A percentile compares a stretch with the other conserved stretches of the same genome.
These are phyloP conservation scores for Cucurbita pepo DNA, from an alignment of 306 rosid genomes.

Conservation along the genomic window DNA sequence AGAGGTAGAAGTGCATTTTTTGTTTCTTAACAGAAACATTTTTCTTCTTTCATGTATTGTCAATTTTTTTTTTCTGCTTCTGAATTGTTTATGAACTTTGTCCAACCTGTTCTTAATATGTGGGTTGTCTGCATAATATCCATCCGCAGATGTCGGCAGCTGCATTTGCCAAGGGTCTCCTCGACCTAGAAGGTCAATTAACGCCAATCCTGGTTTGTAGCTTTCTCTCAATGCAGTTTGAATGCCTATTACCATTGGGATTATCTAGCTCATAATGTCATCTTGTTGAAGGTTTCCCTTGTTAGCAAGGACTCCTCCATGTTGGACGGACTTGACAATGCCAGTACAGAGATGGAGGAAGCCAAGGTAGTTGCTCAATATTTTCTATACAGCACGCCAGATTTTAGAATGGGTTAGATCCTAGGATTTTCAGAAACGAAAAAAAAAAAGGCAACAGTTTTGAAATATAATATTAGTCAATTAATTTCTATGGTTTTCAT, in stretches of 20 bases:
- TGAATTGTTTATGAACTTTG: not conserved
- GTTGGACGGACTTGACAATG: constrained; percentile 99
- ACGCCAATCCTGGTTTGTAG: constrained; percentile 89
- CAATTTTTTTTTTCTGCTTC: not conserved
- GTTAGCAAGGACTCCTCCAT: constrained; percentile 98
- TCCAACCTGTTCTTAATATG: constrained; percentile 10
- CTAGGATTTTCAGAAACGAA: not conserved
- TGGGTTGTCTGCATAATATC: constrained; percentile 11
- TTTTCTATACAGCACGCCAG: not conserved
- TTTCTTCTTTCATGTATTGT: not conserved
- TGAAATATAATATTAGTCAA: not conserved
- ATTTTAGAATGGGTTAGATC: not conserved
- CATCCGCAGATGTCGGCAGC: constrained; percentile 96
- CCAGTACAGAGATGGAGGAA: constrained; percentile 82
- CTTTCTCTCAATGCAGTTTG: constrained; percentile 9
- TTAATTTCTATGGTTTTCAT: not conserved
- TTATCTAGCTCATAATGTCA: constrained; percentile 19
- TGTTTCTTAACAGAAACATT: not conserved
- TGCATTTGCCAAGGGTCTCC: constrained; percentile 99
- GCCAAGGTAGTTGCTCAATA: constrained; percentile 44
- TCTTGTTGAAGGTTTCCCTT: constrained; percentile 66
- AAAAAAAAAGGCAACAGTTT: not conserved
- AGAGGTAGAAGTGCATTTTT: not conserved
- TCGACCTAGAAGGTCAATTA: constrained; percentile 89
- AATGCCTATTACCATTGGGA: constrained; percentile 9